Evolutionary conservation across 176 grass and related monocot genomes (phyloP).

Genomic region (Musa acuminata): DNA sequence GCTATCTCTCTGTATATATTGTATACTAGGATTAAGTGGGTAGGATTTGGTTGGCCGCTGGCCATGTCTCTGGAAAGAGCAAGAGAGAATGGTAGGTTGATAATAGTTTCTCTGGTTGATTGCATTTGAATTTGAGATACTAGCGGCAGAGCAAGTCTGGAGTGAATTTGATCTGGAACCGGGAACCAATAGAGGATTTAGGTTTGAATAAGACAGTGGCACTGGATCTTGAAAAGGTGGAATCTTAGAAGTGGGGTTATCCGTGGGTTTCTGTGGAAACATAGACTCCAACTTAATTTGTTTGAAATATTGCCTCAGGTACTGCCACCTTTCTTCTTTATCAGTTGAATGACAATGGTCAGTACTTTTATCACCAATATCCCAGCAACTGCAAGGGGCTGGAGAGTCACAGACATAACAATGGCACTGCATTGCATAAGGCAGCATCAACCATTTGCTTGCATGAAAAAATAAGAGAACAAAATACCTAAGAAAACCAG

Average conservation of each 20-base stretch:
- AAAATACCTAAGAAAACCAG: neutral
- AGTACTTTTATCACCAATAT: slow-evolving; percentile 18
- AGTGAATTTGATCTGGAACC: slow-evolving; percentile 9
- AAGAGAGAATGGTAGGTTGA: neutral
- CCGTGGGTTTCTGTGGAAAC: slow-evolving; percentile 27
- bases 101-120: neutral
- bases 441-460: slow-evolving; percentile 8
- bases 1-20: neutral
- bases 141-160: slow-evolving; percentile 7
- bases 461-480: neutral
- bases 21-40: neutral
- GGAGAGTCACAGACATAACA: slow-evolving; percentile 76
- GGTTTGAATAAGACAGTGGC: neutral
- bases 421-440: slow-evolving; percentile 75
- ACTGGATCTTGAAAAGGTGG: slow-evolving; percentile 1
- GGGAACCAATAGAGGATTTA: neutral
- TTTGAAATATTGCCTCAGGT: slow-evolving; percentile 44
- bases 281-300: slow-evolving; percentile 19
- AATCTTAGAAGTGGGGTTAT: neutral
- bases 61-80: neutral
- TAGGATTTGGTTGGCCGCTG: slow-evolving; percentile 6
- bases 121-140: neutral
- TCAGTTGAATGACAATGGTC: slow-evolving; percentile 83
- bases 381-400: slow-evolving; percentile 78
- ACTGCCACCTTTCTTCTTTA: slow-evolving; percentile 48